phyloP scores from a whole-genome alignment of 2,329 filamentous ascomycete genomes.

The Colletotrichum coccodes region DNA sequence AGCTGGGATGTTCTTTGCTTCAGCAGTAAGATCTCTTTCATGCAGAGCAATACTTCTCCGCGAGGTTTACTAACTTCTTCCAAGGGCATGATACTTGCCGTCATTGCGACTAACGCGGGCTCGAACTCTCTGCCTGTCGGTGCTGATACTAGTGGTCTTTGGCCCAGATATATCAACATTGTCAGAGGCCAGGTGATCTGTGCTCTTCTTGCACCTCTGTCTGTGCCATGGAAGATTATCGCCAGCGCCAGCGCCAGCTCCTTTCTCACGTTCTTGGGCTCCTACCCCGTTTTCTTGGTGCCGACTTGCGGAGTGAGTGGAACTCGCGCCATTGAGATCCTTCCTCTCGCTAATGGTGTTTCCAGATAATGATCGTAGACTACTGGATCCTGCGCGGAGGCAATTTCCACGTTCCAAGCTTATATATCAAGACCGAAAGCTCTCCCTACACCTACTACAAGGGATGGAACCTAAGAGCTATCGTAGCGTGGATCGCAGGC shows the following conservation, averaged over 20 bases:
- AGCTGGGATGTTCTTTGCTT: conserved; percentile 50
- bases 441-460: conserved; percentile 43
- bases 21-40: conserved; percentile 28
- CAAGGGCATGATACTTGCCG: conserved; percentile 32
- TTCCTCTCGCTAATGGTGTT: not conserved
- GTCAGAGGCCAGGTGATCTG: conserved; percentile 43
- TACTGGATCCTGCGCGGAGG: conserved; percentile 44
- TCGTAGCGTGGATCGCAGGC: conserved; percentile 36
- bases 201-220: conserved; percentile 41
- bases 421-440: conserved; percentile 37
- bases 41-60: not conserved
- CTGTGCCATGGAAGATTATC: conserved; percentile 45
- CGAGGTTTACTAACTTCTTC: not conserved
- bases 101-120: conserved; percentile 37
- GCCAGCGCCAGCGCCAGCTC: conserved; percentile 32
- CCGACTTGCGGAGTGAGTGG: conserved; percentile 43
- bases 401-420: conserved; percentile 45
- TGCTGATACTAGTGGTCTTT: conserved; percentile 42
- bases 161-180: conserved; percentile 43
- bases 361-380: conserved; percentile 46
- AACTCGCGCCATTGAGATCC: too few relatives aligned
- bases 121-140: conserved; percentile 45
- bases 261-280: conserved; percentile 38
- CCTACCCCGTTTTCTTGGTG: conserved; percentile 41
- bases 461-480: conserved; percentile 40